Evolutionary conservation across 331 rosid genomes (phyloP).

Genomic region (Cydonia oblonga): DNA sequence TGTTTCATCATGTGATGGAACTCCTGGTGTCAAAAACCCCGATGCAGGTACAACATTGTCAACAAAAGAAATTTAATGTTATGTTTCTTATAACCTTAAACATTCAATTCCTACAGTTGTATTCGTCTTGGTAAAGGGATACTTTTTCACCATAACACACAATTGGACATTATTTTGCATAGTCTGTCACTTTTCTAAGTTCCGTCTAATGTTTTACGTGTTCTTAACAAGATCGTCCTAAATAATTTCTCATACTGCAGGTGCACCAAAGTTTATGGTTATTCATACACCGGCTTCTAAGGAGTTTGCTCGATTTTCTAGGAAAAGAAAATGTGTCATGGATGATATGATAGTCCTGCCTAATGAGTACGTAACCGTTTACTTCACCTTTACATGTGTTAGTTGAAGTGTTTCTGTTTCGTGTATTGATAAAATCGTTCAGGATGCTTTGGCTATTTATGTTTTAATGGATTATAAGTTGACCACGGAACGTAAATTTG

Average conservation of each 20-base stretch:
- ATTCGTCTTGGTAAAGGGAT: background rate
- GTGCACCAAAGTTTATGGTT: conserved; percentile 28
- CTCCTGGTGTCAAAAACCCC: conserved; percentile 30
- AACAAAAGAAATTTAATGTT: conserved; percentile 10
- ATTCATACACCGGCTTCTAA: conserved; percentile 52
- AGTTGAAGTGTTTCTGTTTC: background rate
- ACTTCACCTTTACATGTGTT: background rate
- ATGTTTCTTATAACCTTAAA: background rate
- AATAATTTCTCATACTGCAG: conserved; percentile 23
- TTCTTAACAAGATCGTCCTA: background rate
- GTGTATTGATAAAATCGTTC: background rate
- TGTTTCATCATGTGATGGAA: conserved; percentile 15
- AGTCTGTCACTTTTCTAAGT: background rate
- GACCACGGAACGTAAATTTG: background rate
- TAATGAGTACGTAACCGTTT: conserved; percentile 41
- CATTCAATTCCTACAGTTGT: background rate
- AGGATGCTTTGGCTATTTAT: conserved; percentile 3
- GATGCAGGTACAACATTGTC: conserved; percentile 26
- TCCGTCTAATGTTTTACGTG: background rate
- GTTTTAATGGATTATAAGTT: conserved; percentile 1
- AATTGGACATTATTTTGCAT: background rate
- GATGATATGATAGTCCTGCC: conserved; percentile 42
- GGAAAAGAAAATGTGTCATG: conserved; percentile 49
- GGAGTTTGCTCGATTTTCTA: conserved; percentile 28
- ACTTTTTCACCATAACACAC: background rate